Evolutionary conservation across 2,329 filamentous ascomycete genomes (phyloP), one percentile per base, ranked within the genome.

Genomic region (Aspergillus awamori): DNA sequence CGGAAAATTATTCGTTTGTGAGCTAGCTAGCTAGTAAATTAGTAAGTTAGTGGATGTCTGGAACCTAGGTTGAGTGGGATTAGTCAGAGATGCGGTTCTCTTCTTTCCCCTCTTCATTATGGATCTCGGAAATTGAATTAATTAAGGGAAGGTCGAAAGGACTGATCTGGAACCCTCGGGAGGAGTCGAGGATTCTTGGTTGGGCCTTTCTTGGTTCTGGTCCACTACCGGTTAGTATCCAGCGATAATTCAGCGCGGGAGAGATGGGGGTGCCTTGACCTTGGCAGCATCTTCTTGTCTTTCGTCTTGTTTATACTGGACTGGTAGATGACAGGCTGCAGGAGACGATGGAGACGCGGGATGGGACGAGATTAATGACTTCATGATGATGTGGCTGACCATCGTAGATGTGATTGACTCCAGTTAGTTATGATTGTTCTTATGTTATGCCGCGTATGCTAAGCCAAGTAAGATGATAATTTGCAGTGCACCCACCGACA

Each of bases 51-150:
- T 54, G 41, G n/a, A n/a, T 54, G 11, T 6, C n/a, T 54, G 52
- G 22, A 24, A 8, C 38, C n/a, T 45, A 36, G 33, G 33, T 13
- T 45, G 38, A 15, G 28, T 30, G 26, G 26, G 47, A 51, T 56
- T 56, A 56, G 53, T 47, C 53, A 56, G n/a, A 10, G 26, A 54
- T 8, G 20, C 22, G 13, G 4, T 36, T 4, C 33, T 36, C 33
- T 36, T 13, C 33, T 36, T 36, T 10, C 22, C 28, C 13, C n/a
- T 36, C n/a, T 26, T 26, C n/a, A 15, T 33, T 24, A 55, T 55
- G 53, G 53, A 45, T 33, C 38, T 43, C 53, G 53, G 53, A 56
- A 17, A 56, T 56, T 56, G 53, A 28, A 47, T 56, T 56, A 56
- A 56, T 56, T 36, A 47, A 47, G 28, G 39, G 53, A 17, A 47